Evolutionary conservation across 2,329 filamentous ascomycete species (phyloP), one percentile per base, ranked within the genome.

Genomic region (Ophiostoma novo-ulmi): DNA sequence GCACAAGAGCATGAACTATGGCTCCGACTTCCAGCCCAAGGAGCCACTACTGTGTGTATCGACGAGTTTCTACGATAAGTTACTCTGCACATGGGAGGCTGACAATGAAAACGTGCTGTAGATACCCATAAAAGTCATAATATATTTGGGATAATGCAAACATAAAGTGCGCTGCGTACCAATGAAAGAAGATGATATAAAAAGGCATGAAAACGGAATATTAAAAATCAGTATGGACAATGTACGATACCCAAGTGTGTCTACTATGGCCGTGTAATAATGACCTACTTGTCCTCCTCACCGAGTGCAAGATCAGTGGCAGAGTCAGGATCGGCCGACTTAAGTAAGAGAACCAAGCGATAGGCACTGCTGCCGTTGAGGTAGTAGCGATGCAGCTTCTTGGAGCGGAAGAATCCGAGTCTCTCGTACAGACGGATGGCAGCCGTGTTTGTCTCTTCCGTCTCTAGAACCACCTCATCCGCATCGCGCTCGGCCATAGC

Each of bases 331-430:
- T 84, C 82, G 52, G 81, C 74, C 3, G 81, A 76, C 77, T 91
- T 94, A 69, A 97, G 81, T 73, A 94, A 90, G 52, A 99, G 80
- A 7, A 98, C 89, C 69, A 99, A 83, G 61, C 95, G 86, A 79
- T 95, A 99, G 1, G 95, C 95, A 70, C 93, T 97, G 78, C 93
- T 99, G 13, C 95, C 95, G 77, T 98, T 99, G 58, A 99, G 82
- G 76, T 99, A 99, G 78, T 99, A 99, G 63, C 95, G 86, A 80
- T 98, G 94, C 69, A 99, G 81, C 72, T 93, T 91, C 80, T 99
- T 99, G 72, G 92, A 97, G 69, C 94, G 85, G 31, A 98, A 80
- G 77, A 99, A 99, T 0, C 95, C 95, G 8, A 99, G 84, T 0
- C 93, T 85, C 79, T 99, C 94, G 80, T 99, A 99, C 11, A 99